Conservation (phyloP, 768 basidiomycete genomes). For the Amanita jacksonii region DNA sequence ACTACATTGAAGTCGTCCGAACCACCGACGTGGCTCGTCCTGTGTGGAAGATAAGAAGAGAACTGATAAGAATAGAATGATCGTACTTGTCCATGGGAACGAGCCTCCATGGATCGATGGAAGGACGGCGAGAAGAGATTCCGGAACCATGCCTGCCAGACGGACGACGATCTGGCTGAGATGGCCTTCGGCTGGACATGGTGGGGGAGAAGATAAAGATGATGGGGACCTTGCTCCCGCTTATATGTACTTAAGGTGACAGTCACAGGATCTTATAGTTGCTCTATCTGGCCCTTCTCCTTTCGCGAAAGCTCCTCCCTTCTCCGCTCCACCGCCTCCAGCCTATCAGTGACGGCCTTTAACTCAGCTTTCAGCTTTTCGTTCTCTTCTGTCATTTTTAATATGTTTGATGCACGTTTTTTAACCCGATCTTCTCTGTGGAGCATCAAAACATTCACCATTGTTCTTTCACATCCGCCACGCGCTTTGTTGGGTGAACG, state of each 20-base stretch:
- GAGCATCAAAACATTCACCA: conserved; percentile 14
- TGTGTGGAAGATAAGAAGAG: conserved; percentile 17
- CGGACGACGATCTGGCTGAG: conserved; percentile 25
- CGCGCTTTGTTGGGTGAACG: conserved; percentile 13
- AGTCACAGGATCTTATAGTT: conserved; percentile 15
- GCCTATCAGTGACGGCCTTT: conserved; percentile 61
- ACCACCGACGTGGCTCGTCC: conserved; percentile 42
- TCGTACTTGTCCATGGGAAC: conserved; percentile 73
- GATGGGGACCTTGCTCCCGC: too few species aligned
- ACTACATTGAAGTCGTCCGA: conserved; percentile 84
- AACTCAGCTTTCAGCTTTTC: conserved; percentile 71
- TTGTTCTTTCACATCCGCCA: conserved; percentile 7
- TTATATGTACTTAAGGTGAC: too few species aligned
- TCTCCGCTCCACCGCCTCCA: conserved; percentile 66
- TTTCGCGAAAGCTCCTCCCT: conserved; percentile 36
- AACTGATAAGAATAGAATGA: conserved; percentile 7
- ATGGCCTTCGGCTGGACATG: conserved; percentile 10
- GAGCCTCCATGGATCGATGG: conserved; percentile 71
- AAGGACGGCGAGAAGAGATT: conserved; percentile 52
- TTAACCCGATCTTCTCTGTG: conserved; percentile 40
- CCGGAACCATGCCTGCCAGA: conserved; percentile 43
- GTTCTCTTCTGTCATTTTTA: conserved; percentile 71
- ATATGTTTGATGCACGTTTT: conserved; percentile 70
- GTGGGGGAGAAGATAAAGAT: conserved; percentile 9
- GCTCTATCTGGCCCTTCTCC: conserved; percentile 22